A percentile compares a stretch with the other conserved stretches of the same genome.
These are phyloP conservation scores for Stramenopiles sp. DNA, from an alignment of 352 stramenopile genomes.

Conservation along the genomic window DNA sequence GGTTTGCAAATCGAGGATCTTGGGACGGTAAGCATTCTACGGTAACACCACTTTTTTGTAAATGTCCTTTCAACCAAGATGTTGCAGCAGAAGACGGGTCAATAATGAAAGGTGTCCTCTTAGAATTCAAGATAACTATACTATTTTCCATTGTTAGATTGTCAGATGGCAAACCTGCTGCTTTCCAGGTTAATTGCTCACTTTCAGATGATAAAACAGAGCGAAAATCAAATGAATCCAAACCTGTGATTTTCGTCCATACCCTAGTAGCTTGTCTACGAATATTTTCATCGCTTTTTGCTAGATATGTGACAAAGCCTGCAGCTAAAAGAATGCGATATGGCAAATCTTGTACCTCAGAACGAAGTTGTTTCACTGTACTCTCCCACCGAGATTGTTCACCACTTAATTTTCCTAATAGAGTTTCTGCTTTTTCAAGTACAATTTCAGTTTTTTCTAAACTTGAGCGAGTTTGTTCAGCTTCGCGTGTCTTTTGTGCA, in stretches of 20 bases:
- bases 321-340: slow-evolving; percentile 48
- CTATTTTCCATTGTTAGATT: slow-evolving; percentile 69
- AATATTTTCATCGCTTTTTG: slow-evolving; percentile 42
- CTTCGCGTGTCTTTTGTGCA: slow-evolving; percentile 48
- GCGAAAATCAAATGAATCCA: slow-evolving; percentile 14
- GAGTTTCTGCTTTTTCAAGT: slow-evolving; percentile 45
- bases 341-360: slow-evolving; percentile 32
- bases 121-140: slow-evolving; percentile 34
- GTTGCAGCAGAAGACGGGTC: slow-evolving; percentile 48
- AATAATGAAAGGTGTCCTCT: slow-evolving; percentile 62
- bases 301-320: slow-evolving; percentile 64
- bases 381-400: slow-evolving; percentile 54
- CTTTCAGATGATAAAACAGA: slow-evolving; percentile 46
- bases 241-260: slow-evolving; percentile 24
- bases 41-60: slow-evolving; percentile 26
- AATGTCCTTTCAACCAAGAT: slow-evolving; percentile 43
- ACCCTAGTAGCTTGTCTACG: slow-evolving; percentile 28
- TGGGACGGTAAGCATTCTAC: slow-evolving; percentile 42
- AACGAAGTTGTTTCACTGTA: slow-evolving; percentile 39
- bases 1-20: slow-evolving; percentile 42
- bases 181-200: slow-evolving; percentile 61
- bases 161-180: slow-evolving; percentile 46
- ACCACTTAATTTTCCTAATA: slow-evolving; percentile 48
- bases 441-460: slow-evolving; percentile 44
- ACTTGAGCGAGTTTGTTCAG: slow-evolving; percentile 40